phyloP scores from a whole-genome alignment of 257 asterid genomes.

The Solanum etuberosum region DNA sequence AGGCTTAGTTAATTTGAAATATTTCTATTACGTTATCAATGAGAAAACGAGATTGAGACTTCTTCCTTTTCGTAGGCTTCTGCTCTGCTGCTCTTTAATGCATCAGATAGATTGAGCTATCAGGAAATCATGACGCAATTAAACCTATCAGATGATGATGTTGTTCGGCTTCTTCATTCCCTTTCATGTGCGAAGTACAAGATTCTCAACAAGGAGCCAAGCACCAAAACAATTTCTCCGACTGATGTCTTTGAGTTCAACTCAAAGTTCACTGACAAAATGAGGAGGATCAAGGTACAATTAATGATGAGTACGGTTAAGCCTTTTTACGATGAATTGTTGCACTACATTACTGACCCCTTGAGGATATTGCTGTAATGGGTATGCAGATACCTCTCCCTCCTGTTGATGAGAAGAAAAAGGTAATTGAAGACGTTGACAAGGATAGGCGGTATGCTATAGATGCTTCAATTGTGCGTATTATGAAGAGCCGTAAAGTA shows the following conservation, averaged over 20 bases:
- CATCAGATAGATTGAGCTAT: conserved; percentile 79
- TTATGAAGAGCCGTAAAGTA: conserved; percentile 95
- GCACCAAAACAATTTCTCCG: conserved; percentile 65
- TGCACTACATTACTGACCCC: not conserved
- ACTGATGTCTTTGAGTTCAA: conserved; percentile 84
- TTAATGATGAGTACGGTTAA: not conserved
- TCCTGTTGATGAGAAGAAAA: conserved; percentile 97
- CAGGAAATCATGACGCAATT: conserved; percentile 84
- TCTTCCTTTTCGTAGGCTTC: conserved; percentile 55
- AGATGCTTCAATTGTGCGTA: conserved; percentile 96
- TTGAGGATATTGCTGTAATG: not conserved
- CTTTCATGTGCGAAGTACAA: conserved; percentile 96
- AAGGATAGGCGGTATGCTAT: conserved; percentile 96
- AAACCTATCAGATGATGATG: conserved; percentile 88
- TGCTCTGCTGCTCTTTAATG: conserved; percentile 70
- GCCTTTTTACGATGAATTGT: not conserved
- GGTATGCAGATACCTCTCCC: conserved; percentile 82
- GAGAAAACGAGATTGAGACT: not conserved
- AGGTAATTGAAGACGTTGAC: conserved; percentile 95
- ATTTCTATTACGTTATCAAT: not conserved
- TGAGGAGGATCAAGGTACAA: conserved; percentile 92
- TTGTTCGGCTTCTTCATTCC: conserved; percentile 87
- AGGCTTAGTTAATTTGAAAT: not conserved
- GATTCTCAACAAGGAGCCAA: conserved; percentile 88
- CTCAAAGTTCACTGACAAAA: conserved; percentile 85